phyloP scores from a whole-genome alignment of 768 basidiomycete genomes.

The Boletus tomentosulus region DNA sequence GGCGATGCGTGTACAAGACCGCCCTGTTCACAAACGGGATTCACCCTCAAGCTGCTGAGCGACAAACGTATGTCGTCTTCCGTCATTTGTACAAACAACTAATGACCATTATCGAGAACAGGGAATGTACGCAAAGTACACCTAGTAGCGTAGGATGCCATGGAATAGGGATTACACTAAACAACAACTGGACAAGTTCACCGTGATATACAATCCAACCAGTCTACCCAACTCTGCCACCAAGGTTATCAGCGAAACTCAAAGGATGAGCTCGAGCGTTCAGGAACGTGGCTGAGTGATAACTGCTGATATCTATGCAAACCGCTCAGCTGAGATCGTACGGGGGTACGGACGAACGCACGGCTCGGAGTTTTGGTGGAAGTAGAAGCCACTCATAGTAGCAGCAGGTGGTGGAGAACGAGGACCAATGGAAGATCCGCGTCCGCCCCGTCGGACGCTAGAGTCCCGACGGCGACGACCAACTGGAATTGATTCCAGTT shows the following conservation, averaged over 20 bases:
- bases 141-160: constrained; percentile 11
- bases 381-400: constrained; percentile 88
- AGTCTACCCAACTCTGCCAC: too few relatives aligned
- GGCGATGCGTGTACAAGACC: too few relatives aligned
- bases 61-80: too few relatives aligned
- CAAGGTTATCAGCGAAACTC: constrained; percentile 67
- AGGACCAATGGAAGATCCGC: constrained; percentile 48
- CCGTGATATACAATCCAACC: constrained; percentile 12
- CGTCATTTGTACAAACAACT: not conserved
- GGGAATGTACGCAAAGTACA: constrained; percentile 16
- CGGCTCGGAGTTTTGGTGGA: constrained; percentile 91
- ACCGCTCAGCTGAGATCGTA: constrained; percentile 5
- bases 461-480: constrained; percentile 41
- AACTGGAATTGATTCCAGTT: constrained; percentile 37
- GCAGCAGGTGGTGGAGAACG: constrained; percentile 49
- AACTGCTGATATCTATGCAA: constrained; percentile 78
- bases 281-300: constrained; percentile 74
- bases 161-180: constrained; percentile 19
- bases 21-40: too few relatives aligned
- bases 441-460: constrained; percentile 40
- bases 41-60: too few relatives aligned
- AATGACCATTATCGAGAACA: constrained; percentile 5
- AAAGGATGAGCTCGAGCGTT: constrained; percentile 69
- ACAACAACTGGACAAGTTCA: constrained; percentile 10
- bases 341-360: constrained; percentile 40